phyloP scores from a whole-genome alignment of 805 yeast species.

The Wickerhamomyces chambardii region DNA sequence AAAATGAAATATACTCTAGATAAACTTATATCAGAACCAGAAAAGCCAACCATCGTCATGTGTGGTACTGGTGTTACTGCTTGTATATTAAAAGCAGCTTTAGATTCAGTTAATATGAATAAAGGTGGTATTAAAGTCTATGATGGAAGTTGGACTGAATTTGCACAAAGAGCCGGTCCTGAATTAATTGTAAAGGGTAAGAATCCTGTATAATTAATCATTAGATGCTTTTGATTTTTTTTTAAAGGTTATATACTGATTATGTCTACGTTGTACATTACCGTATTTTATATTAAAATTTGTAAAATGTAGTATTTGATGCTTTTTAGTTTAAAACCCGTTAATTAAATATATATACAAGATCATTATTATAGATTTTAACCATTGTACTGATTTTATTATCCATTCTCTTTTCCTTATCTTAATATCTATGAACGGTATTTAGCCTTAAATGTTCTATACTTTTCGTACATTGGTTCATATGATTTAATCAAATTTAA shows the following conservation, averaged over 20 bases:
- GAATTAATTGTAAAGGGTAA: slow-evolving; percentile 38
- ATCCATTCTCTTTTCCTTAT: too few relatives aligned
- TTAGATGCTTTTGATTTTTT: too few relatives aligned
- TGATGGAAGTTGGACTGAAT: slow-evolving; percentile 90
- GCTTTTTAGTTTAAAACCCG: too few relatives aligned
- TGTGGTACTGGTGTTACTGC: slow-evolving; percentile 98
- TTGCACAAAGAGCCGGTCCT: slow-evolving; percentile 67
- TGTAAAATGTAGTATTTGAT: too few relatives aligned
- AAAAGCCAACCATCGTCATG: slow-evolving; percentile 71
- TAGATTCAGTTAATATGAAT: slow-evolving; percentile 42
- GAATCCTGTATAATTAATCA: background rate
- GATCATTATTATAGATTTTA: too few relatives aligned
- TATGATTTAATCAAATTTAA: slow-evolving; percentile 42
- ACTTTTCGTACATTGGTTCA: slow-evolving; percentile 44
- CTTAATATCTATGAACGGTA: background rate
- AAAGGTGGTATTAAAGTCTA: slow-evolving; percentile 44
- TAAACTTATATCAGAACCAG: slow-evolving; percentile 14
- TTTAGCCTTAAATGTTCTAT: slow-evolving; percentile 30
- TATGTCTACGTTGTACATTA: too few relatives aligned
- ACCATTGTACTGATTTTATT: too few relatives aligned
- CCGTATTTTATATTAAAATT: too few relatives aligned
- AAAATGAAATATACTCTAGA: too few relatives aligned
- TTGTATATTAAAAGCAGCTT: slow-evolving; percentile 72
- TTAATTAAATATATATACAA: too few relatives aligned
- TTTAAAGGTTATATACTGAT: too few relatives aligned